Percentiles rank a stretch among this genome's conserved stretches.
Evolutionary conservation across 2,329 filamentous ascomycete species (phyloP).

Genomic region (Colletotrichum cordylinicola): DNA sequence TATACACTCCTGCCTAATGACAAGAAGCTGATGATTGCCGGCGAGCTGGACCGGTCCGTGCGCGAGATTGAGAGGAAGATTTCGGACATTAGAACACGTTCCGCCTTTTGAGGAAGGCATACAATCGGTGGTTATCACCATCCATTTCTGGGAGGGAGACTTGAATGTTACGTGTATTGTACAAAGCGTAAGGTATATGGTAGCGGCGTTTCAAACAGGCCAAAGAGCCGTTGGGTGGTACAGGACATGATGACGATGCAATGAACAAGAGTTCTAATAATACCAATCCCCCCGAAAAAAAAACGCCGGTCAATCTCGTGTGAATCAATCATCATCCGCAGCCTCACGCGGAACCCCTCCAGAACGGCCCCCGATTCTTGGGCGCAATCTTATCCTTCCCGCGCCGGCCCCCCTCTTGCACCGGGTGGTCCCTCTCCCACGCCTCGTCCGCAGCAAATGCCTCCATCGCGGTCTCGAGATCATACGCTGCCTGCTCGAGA

Average conservation of each 20-base stretch:
- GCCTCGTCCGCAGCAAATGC: constrained; percentile 74
- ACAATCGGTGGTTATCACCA: background rate
- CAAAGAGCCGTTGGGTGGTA: constrained; percentile 13
- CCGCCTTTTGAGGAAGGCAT: constrained; percentile 54
- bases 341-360: constrained; percentile 29
- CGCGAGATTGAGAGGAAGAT: constrained; percentile 97
- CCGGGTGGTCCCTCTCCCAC: constrained; percentile 75
- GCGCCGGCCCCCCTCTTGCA: constrained; percentile 41
- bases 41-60: constrained; percentile 87
- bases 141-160: background rate
- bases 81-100: constrained; percentile 68
- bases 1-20: constrained; percentile 85
- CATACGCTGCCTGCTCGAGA: constrained; percentile 71
- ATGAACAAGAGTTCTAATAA: constrained; percentile 22
- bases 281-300: background rate
- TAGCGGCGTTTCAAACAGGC: constrained; percentile 20
- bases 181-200: constrained; percentile 14
- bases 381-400: constrained; percentile 29
- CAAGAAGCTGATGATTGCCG: constrained; percentile 94
- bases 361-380: constrained; percentile 32
- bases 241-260: constrained; percentile 23
- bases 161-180: background rate
- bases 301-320: background rate
- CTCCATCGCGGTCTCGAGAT: constrained; percentile 68
- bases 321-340: background rate